Evolutionary conservation across 495 filamentous ascomycete species (phyloP).

Genomic region (Xylaria longipes): DNA sequence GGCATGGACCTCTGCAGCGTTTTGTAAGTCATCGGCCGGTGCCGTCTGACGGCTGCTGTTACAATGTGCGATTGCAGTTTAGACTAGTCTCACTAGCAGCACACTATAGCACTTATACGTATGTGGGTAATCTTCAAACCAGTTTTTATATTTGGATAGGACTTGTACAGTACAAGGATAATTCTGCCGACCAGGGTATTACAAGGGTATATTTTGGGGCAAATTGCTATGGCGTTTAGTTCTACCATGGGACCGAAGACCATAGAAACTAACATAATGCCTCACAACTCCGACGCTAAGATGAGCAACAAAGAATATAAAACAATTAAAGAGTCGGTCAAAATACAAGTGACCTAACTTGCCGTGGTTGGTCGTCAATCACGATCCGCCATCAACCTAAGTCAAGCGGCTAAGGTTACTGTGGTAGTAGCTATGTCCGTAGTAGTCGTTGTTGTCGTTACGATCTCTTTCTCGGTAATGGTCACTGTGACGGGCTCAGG

Average conservation of each 20-base stretch:
- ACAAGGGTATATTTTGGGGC: slow-evolving; percentile 20
- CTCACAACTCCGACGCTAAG: slow-evolving; percentile 25
- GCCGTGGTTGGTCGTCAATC: background rate
- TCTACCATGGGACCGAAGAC: background rate
- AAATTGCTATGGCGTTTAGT: slow-evolving; percentile 16
- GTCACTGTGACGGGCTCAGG: slow-evolving; percentile 16
- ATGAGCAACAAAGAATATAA: slow-evolving; percentile 11
- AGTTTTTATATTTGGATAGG: background rate
- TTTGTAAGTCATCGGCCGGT: background rate
- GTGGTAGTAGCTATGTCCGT: slow-evolving; percentile 20
- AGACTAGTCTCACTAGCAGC: background rate
- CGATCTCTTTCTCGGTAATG: slow-evolving; percentile 23
- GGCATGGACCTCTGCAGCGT: background rate
- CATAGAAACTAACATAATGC: slow-evolving; percentile 8
- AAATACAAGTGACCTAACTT: background rate
- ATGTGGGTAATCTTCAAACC: background rate
- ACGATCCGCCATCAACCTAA: background rate
- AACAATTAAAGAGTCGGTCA: background rate
- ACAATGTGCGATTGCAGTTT: background rate
- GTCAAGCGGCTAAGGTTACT: slow-evolving; percentile 15
- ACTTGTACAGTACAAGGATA: background rate
- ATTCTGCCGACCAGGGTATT: slow-evolving; percentile 11
- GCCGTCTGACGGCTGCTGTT: background rate
- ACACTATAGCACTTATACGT: background rate
- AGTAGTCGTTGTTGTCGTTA: slow-evolving; percentile 17